phyloP scores from a whole-genome alignment of 208 protist genomes.

The Leishmania martiniquensis region DNA sequence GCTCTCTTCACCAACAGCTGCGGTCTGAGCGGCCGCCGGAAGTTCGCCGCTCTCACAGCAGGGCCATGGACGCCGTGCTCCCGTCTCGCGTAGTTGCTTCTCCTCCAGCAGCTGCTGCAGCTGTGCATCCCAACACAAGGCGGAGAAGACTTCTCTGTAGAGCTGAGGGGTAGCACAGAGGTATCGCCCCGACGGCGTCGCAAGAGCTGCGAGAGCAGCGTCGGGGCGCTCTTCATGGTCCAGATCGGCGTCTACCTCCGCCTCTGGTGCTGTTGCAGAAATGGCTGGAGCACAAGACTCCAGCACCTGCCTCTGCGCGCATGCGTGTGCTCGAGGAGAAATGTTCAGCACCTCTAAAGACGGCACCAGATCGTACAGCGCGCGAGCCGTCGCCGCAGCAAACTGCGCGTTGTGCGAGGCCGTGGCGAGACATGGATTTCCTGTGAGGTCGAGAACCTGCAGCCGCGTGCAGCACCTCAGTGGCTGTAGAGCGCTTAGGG shows the following conservation, averaged over 20 bases:
- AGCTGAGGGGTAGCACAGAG: background rate
- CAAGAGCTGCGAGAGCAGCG: background rate
- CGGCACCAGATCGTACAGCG: constrained; percentile 16
- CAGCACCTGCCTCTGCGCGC: background rate
- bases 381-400: background rate
- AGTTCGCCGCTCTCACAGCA: constrained; percentile 26
- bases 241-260: background rate
- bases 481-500: constrained; percentile 38
- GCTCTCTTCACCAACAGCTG: background rate
- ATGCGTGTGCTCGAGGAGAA: background rate
- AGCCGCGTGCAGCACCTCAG: constrained; percentile 53
- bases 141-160: constrained; percentile 23
- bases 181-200: background rate
- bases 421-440: constrained; percentile 53
- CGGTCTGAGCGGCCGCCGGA: background rate
- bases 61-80: constrained; percentile 14
- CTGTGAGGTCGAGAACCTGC: constrained; percentile 46
- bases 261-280: background rate
- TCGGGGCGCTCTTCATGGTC: background rate
- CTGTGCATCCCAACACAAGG: constrained; percentile 27
- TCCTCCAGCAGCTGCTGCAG: constrained; percentile 19
- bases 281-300: background rate
- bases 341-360: constrained; percentile 52
- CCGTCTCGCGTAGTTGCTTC: constrained; percentile 13
- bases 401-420: background rate